These are phyloP conservation scores for Amorphotheca resinae DNA, from an alignment of 495 filamentous ascomycete species.

Conservation along the genomic window DNA sequence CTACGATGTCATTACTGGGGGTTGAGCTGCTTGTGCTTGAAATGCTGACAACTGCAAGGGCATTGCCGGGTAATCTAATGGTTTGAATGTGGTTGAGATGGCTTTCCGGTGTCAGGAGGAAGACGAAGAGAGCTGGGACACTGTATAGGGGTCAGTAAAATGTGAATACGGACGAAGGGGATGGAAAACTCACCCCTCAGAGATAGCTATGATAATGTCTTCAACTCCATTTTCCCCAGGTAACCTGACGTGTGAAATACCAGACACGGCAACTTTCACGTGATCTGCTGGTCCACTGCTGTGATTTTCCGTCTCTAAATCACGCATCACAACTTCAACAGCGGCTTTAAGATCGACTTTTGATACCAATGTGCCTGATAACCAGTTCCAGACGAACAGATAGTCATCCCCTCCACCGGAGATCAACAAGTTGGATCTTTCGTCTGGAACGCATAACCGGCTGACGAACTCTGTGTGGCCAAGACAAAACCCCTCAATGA, in stretches of 20 bases:
- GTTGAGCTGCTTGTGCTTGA: background rate
- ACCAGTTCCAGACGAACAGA: slow-evolving; percentile 77
- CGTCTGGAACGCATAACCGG: slow-evolving; percentile 51
- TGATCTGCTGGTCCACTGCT: slow-evolving; percentile 12
- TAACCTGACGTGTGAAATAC: slow-evolving; percentile 28
- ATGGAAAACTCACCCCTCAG: slow-evolving; percentile 48
- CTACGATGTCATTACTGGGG: slow-evolving; percentile 23
- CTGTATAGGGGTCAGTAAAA: slow-evolving; percentile 29
- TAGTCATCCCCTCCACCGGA: slow-evolving; percentile 79
- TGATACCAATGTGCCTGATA: slow-evolving; percentile 35
- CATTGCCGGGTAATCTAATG: slow-evolving; percentile 43
- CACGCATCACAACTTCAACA: slow-evolving; percentile 16
- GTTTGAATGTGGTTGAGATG: slow-evolving; percentile 33
- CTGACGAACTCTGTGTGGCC: slow-evolving; percentile 76
- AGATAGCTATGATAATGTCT: slow-evolving; percentile 43
- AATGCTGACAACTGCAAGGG: slow-evolving; percentile 39
- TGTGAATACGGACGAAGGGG: background rate
- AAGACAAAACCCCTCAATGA: slow-evolving; percentile 82
- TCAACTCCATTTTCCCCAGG: slow-evolving; percentile 2
- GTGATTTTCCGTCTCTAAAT: background rate
- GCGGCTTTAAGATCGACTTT: slow-evolving; percentile 36
- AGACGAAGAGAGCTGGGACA: slow-evolving; percentile 48
- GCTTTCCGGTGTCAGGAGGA: slow-evolving; percentile 30
- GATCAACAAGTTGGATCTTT: slow-evolving; percentile 47
- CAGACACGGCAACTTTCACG: slow-evolving; percentile 39